These are phyloP conservation scores for Malassezia arunalokei DNA, from an alignment of 1,284 basidiomycete genomes.

Conservation along the genomic window DNA sequence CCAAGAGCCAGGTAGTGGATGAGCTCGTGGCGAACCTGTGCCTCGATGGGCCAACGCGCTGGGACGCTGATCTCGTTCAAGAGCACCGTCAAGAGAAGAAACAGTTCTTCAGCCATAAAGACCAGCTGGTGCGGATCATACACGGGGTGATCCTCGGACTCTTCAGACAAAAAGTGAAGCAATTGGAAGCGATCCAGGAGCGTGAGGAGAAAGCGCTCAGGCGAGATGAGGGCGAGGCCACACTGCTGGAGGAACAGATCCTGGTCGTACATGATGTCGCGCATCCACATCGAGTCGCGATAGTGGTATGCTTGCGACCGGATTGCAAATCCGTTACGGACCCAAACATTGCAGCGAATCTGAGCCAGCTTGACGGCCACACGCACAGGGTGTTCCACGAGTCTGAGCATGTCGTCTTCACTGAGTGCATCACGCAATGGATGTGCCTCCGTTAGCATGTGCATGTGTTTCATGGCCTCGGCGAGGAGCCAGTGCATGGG, in stretches of 20 bases:
- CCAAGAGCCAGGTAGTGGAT: constrained; percentile 81
- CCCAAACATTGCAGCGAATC: constrained; percentile 89
- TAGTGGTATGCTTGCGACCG: constrained; percentile 93
- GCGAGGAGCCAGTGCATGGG: constrained; percentile 83
- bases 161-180: constrained; percentile 59
- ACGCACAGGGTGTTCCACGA: constrained; percentile 38
- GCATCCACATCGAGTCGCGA: constrained; percentile 74
- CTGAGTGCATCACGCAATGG: constrained; percentile 15
- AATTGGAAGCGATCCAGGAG: constrained; percentile 83
- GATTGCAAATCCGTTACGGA: constrained; percentile 89
- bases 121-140: constrained; percentile 64
- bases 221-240: constrained; percentile 57
- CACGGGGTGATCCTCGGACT: constrained; percentile 37
- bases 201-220: constrained; percentile 66
- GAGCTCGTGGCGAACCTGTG: constrained; percentile 68
- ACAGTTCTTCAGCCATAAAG: constrained; percentile 80
- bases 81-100: constrained; percentile 76
- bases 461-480: constrained; percentile 62
- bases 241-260: constrained; percentile 85
- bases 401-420: constrained; percentile 23
- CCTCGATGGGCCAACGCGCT: constrained; percentile 58
- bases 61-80: constrained; percentile 70
- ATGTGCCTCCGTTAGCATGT: neutral
- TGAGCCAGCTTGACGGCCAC: constrained; percentile 60
- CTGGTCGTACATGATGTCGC: constrained; percentile 92